These are phyloP conservation scores for Neonectria punicea DNA, from an alignment of 2,329 filamentous ascomycete genomes.

Conservation along the genomic window DNA sequence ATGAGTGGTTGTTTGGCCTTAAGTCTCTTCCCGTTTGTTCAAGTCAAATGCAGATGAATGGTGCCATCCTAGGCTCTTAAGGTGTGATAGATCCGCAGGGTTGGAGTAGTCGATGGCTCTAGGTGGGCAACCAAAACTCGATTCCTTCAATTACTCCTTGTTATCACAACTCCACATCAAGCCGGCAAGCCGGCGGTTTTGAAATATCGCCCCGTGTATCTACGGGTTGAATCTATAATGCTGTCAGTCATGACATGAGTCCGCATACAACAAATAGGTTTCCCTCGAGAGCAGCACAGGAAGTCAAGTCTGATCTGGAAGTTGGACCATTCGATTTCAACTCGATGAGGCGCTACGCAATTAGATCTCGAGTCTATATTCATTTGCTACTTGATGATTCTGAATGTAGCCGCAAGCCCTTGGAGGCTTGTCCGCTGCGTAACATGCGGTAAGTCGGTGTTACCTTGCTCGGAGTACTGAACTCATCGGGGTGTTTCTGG, in stretches of 20 bases:
- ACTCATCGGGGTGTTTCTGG: neutral
- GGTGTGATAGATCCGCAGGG: neutral
- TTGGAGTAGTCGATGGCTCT: neutral
- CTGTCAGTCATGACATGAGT: no score
- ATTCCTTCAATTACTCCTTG: neutral
- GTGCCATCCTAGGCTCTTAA: neutral
- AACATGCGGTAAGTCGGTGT: conserved; percentile 7
- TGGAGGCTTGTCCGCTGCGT: conserved; percentile 14
- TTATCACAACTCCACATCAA: no score
- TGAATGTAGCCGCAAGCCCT: conserved; percentile 13
- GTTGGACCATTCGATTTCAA: no score
- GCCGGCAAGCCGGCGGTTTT: no score
- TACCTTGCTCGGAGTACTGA: conserved; percentile 4
- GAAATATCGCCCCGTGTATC: no score
- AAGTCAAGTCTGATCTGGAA: neutral
- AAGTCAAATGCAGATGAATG: neutral
- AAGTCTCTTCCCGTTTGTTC: neutral
- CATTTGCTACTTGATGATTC: conserved; percentile 27
- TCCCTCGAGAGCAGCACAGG: neutral
- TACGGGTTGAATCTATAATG: no score
- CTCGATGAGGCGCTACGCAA: neutral
- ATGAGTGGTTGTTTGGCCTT: neutral
- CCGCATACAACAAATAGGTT: neutral
- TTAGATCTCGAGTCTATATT: conserved; percentile 26
- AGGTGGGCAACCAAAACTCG: neutral